phyloP scores from a whole-genome alignment of 805 yeast species.

The Blastobotrys attinorum region DNA sequence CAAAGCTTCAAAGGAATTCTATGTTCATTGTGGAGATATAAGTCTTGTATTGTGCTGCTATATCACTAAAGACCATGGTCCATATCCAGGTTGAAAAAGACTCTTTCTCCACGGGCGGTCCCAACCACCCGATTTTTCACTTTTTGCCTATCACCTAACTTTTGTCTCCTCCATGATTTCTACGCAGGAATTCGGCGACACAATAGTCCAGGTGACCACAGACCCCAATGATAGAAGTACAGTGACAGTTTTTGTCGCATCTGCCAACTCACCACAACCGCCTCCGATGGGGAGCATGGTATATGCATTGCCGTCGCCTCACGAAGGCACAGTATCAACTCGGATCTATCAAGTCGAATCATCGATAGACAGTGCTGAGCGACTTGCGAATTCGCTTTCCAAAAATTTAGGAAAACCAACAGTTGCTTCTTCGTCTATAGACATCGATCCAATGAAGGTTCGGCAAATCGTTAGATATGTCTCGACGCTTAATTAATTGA shows the following conservation, averaged over 20 bases:
- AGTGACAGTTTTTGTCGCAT: slow-evolving; percentile 5
- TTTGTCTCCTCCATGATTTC: no score
- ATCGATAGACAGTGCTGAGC: slow-evolving; percentile 14
- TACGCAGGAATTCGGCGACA: no score
- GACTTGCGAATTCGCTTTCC: slow-evolving; percentile 11
- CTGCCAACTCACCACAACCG: slow-evolving; percentile 5
- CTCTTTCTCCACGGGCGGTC: no score
- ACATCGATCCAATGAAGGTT: neutral
- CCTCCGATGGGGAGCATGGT: slow-evolving; percentile 13
- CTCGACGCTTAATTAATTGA: no score
- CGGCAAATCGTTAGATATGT: neutral
- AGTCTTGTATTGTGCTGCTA: no score
- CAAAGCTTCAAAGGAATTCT: no score
- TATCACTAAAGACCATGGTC: no score
- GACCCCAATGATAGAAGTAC: slow-evolving; percentile 6
- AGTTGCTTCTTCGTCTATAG: slow-evolving; percentile 9
- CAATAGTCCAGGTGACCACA: no score
- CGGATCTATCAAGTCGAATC: slow-evolving; percentile 9
- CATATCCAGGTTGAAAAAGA: no score
- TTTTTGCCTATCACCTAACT: no score
- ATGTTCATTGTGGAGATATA: no score
- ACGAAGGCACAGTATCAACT: slow-evolving; percentile 4
- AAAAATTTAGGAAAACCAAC: slow-evolving; percentile 14
- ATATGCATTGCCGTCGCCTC: slow-evolving; percentile 10
- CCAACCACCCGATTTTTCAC: no score